These are phyloP conservation scores for Zasmidium cellare DNA, from an alignment of 2,329 filamentous ascomycete species.

Conservation along the genomic window DNA sequence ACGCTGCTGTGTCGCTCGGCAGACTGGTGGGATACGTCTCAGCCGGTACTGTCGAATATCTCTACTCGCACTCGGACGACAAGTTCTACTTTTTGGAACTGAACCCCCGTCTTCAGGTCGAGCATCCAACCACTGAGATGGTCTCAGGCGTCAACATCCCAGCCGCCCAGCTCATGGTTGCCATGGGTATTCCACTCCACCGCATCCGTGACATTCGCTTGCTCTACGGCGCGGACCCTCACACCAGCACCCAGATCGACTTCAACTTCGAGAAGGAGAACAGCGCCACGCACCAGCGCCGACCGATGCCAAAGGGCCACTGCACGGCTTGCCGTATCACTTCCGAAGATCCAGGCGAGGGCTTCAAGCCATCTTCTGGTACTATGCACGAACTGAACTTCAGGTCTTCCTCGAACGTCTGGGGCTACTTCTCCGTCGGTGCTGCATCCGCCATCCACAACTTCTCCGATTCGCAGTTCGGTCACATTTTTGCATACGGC, in stretches of 20 bases:
- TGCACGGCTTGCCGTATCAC: conserved; percentile 99
- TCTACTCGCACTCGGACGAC: conserved; percentile 96
- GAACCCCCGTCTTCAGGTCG: conserved; percentile 98
- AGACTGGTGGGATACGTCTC: conserved; percentile 97
- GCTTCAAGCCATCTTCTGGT: conserved; percentile 98
- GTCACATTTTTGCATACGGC: conserved; percentile 98
- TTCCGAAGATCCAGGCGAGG: conserved; percentile 96
- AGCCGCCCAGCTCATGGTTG: conserved; percentile 95
- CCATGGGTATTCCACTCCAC: conserved; percentile 96
- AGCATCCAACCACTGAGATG: conserved; percentile 99
- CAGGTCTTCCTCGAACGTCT: conserved; percentile 96
- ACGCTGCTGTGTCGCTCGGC: conserved; percentile 90
- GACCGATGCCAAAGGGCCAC: conserved; percentile 92
- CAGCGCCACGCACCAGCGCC: conserved; percentile 80
- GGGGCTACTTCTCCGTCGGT: conserved; percentile 99
- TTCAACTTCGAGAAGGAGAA: conserved; percentile 91
- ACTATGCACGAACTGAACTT: conserved; percentile 99
- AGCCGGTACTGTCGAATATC: conserved; percentile 96
- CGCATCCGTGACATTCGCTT: conserved; percentile 94
- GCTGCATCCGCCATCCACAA: conserved; percentile 96
- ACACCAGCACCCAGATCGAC: conserved; percentile 83
- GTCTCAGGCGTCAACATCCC: conserved; percentile 96
- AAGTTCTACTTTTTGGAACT: conserved; percentile 99
- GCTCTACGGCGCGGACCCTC: conserved; percentile 92
- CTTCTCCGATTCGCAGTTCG: conserved; percentile 98